Evolutionary conservation across 1,284 basidiomycete species (phyloP).

Genomic region (Coniophora puteana): DNA sequence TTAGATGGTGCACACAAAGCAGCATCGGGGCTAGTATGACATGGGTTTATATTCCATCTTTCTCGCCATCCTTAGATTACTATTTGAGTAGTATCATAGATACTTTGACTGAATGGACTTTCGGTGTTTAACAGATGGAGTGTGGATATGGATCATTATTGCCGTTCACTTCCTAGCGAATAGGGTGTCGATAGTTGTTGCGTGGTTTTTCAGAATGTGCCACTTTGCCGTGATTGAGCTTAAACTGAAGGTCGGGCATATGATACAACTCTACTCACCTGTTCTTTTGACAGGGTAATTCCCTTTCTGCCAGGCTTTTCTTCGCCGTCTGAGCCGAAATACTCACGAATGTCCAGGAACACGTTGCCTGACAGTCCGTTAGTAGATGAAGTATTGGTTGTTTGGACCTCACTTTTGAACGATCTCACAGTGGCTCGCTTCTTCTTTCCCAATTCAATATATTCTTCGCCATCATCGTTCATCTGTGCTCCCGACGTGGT

Average conservation of each 20-base stretch:
- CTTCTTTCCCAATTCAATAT: slow-evolving; percentile 66
- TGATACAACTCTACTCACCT: slow-evolving; percentile 43
- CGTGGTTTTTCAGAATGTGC: slow-evolving; percentile 48
- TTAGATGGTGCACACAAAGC: slow-evolving; percentile 64
- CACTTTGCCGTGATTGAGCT: slow-evolving; percentile 44
- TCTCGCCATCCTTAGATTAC: neutral
- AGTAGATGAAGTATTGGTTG: neutral
- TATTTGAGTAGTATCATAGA: neutral
- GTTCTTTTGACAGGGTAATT: slow-evolving; percentile 66
- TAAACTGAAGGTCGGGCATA: neutral
- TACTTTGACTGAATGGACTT: slow-evolving; percentile 2
- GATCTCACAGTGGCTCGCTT: slow-evolving; percentile 63
- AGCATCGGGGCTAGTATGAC: slow-evolving; percentile 57
- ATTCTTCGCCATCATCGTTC: slow-evolving; percentile 54
- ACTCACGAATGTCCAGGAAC: slow-evolving; percentile 79
- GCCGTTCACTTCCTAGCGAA: slow-evolving; percentile 41
- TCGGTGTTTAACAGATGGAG: slow-evolving; percentile 2
- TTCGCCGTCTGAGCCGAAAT: slow-evolving; percentile 49
- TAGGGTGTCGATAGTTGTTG: slow-evolving; percentile 47
- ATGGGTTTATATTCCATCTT: neutral
- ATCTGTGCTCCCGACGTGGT: slow-evolving; percentile 11
- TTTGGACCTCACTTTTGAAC: slow-evolving; percentile 55
- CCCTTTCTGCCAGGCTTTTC: slow-evolving; percentile 83
- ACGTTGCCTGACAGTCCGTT: slow-evolving; percentile 34
- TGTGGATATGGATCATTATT: slow-evolving; percentile 21